Conservation (phyloP, 371 early-diverging fungal genomes). For the Mucor plumbeus region DNA sequence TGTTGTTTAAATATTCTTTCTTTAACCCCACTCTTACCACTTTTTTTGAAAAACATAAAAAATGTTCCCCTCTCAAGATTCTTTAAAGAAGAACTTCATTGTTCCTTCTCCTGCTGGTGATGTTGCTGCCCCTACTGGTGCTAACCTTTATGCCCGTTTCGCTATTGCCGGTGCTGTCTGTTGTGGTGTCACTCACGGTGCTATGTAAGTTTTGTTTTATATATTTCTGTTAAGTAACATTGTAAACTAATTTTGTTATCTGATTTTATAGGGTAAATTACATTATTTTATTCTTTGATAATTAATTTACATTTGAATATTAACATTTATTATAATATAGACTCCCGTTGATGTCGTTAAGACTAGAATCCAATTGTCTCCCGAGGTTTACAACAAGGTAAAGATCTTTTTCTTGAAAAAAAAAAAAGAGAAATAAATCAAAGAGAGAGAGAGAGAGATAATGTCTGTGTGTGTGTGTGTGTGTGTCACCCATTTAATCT, state of each 20-base stretch:
- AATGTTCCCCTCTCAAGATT: slow-evolving; percentile 52
- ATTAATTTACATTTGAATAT: neutral
- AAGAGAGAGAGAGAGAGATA: no score
- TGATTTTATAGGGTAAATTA: slow-evolving; percentile 26
- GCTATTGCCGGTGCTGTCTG: slow-evolving; percentile 78
- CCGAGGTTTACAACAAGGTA: slow-evolving; percentile 72
- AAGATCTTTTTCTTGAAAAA: neutral
- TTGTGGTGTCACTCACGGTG: slow-evolving; percentile 80
- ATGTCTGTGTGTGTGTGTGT: no score
- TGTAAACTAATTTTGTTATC: neutral
- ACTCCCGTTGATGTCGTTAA: slow-evolving; percentile 69
- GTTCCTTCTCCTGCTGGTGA: slow-evolving; percentile 54
- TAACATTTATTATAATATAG: slow-evolving; percentile 9
- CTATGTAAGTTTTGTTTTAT: slow-evolving; percentile 45
- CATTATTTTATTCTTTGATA: neutral
- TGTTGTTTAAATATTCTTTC: slow-evolving; percentile 17
- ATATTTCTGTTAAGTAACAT: no score
- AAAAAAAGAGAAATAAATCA: neutral
- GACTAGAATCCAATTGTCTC: slow-evolving; percentile 71
- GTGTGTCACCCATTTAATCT: neutral
- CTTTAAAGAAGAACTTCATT: slow-evolving; percentile 51
- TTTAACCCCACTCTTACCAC: slow-evolving; percentile 23
- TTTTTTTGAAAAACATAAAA: slow-evolving; percentile 12
- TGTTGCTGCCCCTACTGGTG: slow-evolving; percentile 62
- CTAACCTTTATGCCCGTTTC: slow-evolving; percentile 71